Conservation (phyloP, 352 stramenopile genomes). For the Sclerospora graminicola region DNA sequence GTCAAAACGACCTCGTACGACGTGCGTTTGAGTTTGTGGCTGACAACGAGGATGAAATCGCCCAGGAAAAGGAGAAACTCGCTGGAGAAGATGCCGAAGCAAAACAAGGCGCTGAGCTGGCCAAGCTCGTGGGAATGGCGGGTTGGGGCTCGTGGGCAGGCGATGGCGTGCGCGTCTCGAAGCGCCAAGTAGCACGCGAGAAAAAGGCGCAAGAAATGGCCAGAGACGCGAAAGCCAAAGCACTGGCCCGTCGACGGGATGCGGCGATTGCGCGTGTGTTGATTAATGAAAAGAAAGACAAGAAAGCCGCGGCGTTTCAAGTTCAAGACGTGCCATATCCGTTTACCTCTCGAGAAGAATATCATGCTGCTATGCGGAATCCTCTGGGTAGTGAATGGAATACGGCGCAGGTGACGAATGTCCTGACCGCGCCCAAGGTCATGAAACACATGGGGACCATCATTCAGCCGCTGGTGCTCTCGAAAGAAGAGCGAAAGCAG, state of each 20-base stretch:
- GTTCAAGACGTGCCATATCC: conserved; percentile 93
- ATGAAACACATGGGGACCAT: conserved; percentile 89
- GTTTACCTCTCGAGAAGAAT: conserved; percentile 95
- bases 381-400: conserved; percentile 93
- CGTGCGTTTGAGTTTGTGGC: conserved; percentile 92
- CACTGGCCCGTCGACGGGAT: conserved; percentile 61
- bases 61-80: conserved; percentile 85
- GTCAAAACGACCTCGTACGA: conserved; percentile 87
- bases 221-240: conserved; percentile 59
- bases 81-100: conserved; percentile 49
- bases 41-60: conserved; percentile 90
- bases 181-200: conserved; percentile 78
- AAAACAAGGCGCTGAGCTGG: conserved; percentile 71
- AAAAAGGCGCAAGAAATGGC: conserved; percentile 60
- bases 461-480: conserved; percentile 88
- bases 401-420: conserved; percentile 83
- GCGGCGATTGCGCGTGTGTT: conserved; percentile 56
- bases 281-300: conserved; percentile 86
- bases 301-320: conserved; percentile 78
- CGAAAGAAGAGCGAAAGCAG: conserved; percentile 78
- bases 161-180: conserved; percentile 61
- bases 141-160: conserved; percentile 90
- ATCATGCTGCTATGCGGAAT: conserved; percentile 94
- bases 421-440: conserved; percentile 90
- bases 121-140: conserved; percentile 72